Percentiles rank a stretch among this genome's conserved stretches.
Conservation (phyloP, 2,329 filamentous ascomycete species). For the Arthrobotrys musiformis region DNA sequence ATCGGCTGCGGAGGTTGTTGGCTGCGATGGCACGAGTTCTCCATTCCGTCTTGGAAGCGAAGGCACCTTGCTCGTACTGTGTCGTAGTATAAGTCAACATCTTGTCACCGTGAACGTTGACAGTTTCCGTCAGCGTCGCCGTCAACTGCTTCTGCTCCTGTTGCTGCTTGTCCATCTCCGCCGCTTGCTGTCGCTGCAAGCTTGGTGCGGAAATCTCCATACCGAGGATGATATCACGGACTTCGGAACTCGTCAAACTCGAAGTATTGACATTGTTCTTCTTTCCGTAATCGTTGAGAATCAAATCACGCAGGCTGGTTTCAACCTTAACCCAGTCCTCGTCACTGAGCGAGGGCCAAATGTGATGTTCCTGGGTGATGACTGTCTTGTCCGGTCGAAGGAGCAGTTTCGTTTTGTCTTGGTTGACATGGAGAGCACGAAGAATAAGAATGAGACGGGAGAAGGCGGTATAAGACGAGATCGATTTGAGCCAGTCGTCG, state of each 20-base stretch:
- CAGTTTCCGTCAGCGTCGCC: constrained; percentile 96
- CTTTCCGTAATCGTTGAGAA: constrained; percentile 98
- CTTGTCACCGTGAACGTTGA: constrained; percentile 95
- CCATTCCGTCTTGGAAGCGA: constrained; percentile 99
- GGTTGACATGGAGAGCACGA: constrained; percentile 94
- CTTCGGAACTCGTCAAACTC: constrained; percentile 94
- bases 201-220: constrained; percentile 99
- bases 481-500: constrained; percentile 98
- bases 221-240: constrained; percentile 96
- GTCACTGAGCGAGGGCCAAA: constrained; percentile 93
- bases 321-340: constrained; percentile 99
- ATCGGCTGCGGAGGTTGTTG: constrained; percentile 88
- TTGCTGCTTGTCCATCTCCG: constrained; percentile 98
- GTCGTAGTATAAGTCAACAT: constrained; percentile 98
- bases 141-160: constrained; percentile 96
- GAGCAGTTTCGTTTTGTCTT: constrained; percentile 97
- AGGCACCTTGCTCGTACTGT: constrained; percentile 96
- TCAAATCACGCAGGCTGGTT: constrained; percentile 91
- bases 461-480: constrained; percentile 98
- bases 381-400: constrained; percentile 96
- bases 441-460: constrained; percentile 93
- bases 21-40: constrained; percentile 95
- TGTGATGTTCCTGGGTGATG: constrained; percentile 98
- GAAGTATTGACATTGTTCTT: constrained; percentile 99
- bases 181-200: constrained; percentile 96